Conservation (phyloP, 805 yeast genomes). For the Yarrowia hollandica region DNA sequence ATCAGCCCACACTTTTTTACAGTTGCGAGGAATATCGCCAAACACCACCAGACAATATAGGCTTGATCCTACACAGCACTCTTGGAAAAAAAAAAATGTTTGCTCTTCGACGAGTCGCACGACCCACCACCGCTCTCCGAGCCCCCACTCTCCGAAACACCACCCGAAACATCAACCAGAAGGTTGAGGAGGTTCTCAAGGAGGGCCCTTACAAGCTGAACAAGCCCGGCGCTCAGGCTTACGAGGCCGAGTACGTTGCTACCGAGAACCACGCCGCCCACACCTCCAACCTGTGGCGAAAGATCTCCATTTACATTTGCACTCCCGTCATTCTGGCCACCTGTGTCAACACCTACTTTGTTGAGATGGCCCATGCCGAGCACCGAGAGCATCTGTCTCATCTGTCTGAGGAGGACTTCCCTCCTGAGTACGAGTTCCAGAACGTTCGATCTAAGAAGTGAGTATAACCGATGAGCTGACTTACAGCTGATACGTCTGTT, state of each 20-base stretch:
- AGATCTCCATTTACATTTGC: constrained; percentile 76
- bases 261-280: constrained; percentile 76
- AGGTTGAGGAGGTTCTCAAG: constrained; percentile 27
- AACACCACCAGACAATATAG: not conserved
- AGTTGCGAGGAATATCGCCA: constrained; percentile 25
- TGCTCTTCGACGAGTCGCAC: constrained; percentile 29
- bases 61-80: constrained; percentile 11
- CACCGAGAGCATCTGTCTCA: constrained; percentile 61
- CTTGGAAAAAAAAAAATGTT: not conserved
- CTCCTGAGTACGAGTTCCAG: constrained; percentile 84
- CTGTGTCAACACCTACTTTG: constrained; percentile 75
- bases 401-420: constrained; percentile 89
- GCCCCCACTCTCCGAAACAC: constrained; percentile 29
- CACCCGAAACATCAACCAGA: constrained; percentile 25
- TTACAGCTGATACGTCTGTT: no score
- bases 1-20: constrained; percentile 29
- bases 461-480: not conserved
- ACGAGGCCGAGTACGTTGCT: constrained; percentile 59
- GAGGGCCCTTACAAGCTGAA: constrained; percentile 40
- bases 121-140: constrained; percentile 20
- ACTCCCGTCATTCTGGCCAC: constrained; percentile 76
- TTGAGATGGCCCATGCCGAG: constrained; percentile 85
- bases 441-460: constrained; percentile 76
- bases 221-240: constrained; percentile 70
- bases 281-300: constrained; percentile 81